phyloP scores from a whole-genome alignment of 192 early-diverging fungal species.

The Umbelopsis sp. region DNA sequence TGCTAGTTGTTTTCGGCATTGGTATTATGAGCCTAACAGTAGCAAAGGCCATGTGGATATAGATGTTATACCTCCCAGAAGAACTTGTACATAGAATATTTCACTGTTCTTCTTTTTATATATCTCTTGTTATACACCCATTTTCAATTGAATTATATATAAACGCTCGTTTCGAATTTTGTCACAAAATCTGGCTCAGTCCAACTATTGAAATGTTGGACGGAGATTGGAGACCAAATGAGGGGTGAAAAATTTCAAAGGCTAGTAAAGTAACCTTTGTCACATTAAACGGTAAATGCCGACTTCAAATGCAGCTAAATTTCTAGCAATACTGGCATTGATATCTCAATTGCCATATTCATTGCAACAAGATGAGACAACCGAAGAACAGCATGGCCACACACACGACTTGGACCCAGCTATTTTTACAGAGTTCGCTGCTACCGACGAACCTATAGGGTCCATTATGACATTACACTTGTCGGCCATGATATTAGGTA shows the following conservation, averaged over 20 bases:
- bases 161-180: too few relatives aligned
- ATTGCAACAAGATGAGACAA: not conserved
- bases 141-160: not conserved
- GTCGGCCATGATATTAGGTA: slow-evolving; percentile 30
- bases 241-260: not conserved
- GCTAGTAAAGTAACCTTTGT: not conserved
- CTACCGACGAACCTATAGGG: slow-evolving; percentile 37
- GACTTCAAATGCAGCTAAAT: not conserved
- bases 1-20: slow-evolving; percentile 45
- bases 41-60: not conserved
- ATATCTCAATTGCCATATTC: not conserved
- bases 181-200: too few relatives aligned
- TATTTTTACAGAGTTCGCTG: slow-evolving; percentile 25
- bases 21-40: slow-evolving; percentile 47
- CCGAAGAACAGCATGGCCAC: slow-evolving; percentile 14
- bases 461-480: slow-evolving; percentile 38
- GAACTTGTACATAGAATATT: slow-evolving; percentile 1
- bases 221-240: too few relatives aligned
- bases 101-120: not conserved
- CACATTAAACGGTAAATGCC: not conserved
- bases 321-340: not conserved
- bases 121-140: not conserved
- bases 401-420: slow-evolving; percentile 30
- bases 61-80: not conserved
- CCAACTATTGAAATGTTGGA: too few relatives aligned